Evolutionary conservation across 2,329 filamentous ascomycete species (phyloP), one percentile per base, ranked within the genome.

Genomic region (Claviceps spartinae): DNA sequence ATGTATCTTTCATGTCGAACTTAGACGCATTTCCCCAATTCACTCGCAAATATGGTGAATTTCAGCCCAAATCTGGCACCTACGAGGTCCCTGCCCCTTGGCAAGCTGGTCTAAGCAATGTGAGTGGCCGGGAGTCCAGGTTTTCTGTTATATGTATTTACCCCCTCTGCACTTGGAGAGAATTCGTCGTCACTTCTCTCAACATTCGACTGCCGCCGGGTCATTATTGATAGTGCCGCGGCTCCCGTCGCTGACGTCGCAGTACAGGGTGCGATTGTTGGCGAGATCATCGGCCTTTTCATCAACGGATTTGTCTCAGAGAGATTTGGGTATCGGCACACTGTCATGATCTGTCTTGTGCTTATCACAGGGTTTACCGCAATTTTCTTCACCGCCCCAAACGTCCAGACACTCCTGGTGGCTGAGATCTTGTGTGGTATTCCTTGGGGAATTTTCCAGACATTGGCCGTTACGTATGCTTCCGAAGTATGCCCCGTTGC

Each of bases 401-500:
- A 76, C 55, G 72, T 83, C 24, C 67, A 75, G 55, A 72, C 76
- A 3, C 70, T 84, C 20, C 72, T 83, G 38, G 75, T 74, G 3
- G 80, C 78, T 30, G 79, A 83, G 62, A 76, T 84, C 40, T 69
- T 84, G 2, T 81, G 77, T 58, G 82, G 81, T 49, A 76, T 82
- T 44, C 78, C 78, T 0, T 81, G 77, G 74, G 75, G 75, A n/a
- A 74, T 78, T 52, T 78, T 82, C 64, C 76, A 79, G 62, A 71
- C 72, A 34, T 66, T 81, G 40, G 78, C 76, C 56, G 76, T 81
- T 55, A 81, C 82, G 1, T 86, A 86, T 60, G 83, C 82, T 34
- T 81, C 80, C 51, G 83, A 87, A 61, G 83, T 88, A 54, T 86
- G 83, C 61, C 85, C 85, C 3, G 77, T 88, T 6, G 79, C 82